Evolutionary conservation across 2,329 filamentous ascomycete species (phyloP).

Genomic region (Colletotrichum camelliae): DNA sequence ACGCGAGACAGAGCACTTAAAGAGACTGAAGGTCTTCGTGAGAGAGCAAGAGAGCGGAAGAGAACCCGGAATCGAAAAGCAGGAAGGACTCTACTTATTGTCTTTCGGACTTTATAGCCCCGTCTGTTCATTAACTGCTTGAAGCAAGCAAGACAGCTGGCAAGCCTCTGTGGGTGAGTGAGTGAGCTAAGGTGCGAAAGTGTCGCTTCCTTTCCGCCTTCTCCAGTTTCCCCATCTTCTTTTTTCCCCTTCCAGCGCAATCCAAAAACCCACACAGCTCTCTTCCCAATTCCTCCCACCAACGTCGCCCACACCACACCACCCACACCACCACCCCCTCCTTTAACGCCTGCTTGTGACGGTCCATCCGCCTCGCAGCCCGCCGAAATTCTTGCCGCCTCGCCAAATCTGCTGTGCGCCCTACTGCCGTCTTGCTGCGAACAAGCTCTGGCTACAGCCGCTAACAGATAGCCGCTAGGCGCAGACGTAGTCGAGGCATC

Average conservation of each 20-base stretch:
- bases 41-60: background rate
- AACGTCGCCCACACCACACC: constrained; percentile 10
- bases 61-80: background rate
- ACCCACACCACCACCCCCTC: constrained; percentile 10
- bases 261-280: constrained; percentile 20
- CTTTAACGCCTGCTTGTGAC: background rate
- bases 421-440: background rate
- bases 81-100: background rate
- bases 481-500: constrained; percentile 3
- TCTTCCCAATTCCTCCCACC: constrained; percentile 17
- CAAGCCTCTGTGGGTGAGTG: constrained; percentile 11
- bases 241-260: constrained; percentile 20
- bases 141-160: background rate
- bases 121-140: background rate
- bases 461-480: constrained; percentile 11
- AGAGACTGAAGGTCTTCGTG: background rate
- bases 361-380: constrained; percentile 5
- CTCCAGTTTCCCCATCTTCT: constrained; percentile 20
- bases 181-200: background rate
- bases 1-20: background rate
- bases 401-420: constrained; percentile 2
- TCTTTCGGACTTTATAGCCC: background rate
- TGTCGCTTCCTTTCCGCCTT: constrained; percentile 9
- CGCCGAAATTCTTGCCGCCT: constrained; percentile 6
- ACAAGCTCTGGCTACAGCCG: background rate